These are phyloP conservation scores for Volvariella surrecta DNA, from an alignment of 1,284 basidiomycete genomes.

Conservation along the genomic window DNA sequence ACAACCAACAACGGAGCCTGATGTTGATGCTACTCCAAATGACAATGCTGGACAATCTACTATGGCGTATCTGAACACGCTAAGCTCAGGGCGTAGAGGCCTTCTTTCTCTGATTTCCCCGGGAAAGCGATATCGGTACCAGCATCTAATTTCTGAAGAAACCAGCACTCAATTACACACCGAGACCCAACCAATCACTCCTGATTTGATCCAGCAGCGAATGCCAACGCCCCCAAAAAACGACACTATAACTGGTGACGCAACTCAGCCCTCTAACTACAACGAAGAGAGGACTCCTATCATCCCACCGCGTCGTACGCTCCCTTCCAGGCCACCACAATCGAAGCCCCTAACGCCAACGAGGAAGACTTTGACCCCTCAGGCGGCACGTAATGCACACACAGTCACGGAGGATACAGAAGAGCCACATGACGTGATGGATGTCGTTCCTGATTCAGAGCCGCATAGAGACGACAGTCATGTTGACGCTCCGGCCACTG, in stretches of 20 bases:
- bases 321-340: not conserved
- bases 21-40: not conserved
- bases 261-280: not conserved
- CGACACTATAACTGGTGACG: not conserved
- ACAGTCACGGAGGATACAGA: not conserved
- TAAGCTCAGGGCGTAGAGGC: constrained; percentile 13
- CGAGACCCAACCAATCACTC: not conserved
- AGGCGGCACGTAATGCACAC: not conserved
- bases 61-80: not conserved
- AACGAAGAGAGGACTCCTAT: not conserved
- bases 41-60: not conserved
- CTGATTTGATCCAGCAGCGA: not conserved
- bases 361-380: no score
- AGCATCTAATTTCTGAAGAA: constrained; percentile 6
- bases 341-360: not conserved
- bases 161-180: constrained; percentile 1
- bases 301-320: not conserved
- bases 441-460: constrained; percentile 52
- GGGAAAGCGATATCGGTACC: constrained; percentile 17
- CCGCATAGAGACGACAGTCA: constrained; percentile 21
- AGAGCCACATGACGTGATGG: constrained; percentile 19
- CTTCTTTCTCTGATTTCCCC: constrained; percentile 20
- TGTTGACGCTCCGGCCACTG: no score
- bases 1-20: constrained; percentile 20
- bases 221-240: no score